Base-by-base conservation (phyloP, 2,329 filamentous ascomycete genomes). In the Talaromyces verruculosus region DNA sequence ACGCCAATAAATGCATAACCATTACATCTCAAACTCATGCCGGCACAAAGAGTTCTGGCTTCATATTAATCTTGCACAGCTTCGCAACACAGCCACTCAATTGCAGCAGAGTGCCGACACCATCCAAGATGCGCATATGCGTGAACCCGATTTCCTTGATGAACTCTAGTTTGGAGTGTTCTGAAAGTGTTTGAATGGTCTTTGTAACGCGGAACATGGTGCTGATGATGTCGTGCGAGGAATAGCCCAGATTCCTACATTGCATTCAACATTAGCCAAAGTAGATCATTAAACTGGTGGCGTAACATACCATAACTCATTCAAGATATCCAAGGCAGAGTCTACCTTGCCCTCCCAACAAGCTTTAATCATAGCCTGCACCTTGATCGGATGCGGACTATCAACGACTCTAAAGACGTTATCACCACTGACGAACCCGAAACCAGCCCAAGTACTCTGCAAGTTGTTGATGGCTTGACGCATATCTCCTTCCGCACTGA, bases 191-290 rank as follows among this genome's bases (percentile, higher is more conserved):
- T 1, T 92, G 91, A 67, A 98, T 93, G 1, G 93, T 96, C 83
- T 98, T 99, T 55, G 95, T 98, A 67, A 99, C 95, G 74, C 90
- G 89, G 84, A 99, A 98, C 95, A 99, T 99, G 68, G 94, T 99
- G 80, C 91, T 96, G 78, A 99, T 96, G 72, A 99, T 97, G 78
- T 99, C 95, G 81, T 99, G 94, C 72, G 92, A 96, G n/a, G 92
- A 97, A 81, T 99, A 99, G 15, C 95, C 95, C 67, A 98, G 82
- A 67, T 90, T 88, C 85, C 84, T 85, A 64, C 65, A 15, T 35
- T 30, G 64, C 63, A 45, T 59, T 59, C 19, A 59, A 19, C n/a
- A 55, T 37, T 15, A 57, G 28, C 30, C 30, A 33, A 33, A 33
- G 30, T 33, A 33, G 7, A 33, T 33, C 30, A 33, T 33, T 33